A percentile compares a stretch with the other conserved stretches of the same genome.
These are phyloP conservation scores for Phytomonas serpens DNA, from an alignment of 208 protist genomes.

Conservation along the genomic window DNA sequence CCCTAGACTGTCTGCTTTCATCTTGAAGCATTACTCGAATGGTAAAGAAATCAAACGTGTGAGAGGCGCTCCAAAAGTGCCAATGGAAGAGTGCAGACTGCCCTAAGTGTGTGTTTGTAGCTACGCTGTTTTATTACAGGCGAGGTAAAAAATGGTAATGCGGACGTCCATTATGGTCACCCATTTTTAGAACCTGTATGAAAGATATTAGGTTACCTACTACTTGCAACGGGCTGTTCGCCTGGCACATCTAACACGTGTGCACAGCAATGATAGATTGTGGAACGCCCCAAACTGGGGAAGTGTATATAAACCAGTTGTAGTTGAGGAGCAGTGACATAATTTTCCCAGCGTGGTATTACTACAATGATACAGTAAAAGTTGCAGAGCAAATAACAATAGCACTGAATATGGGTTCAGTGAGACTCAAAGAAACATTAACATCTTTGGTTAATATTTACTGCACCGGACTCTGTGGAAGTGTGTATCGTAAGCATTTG, in stretches of 20 bases:
- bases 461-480: not conserved
- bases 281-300: not conserved
- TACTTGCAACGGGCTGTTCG: not conserved
- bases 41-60: not conserved
- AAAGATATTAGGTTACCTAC: not conserved
- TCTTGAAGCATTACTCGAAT: not conserved
- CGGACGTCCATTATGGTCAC: not conserved
- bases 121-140: not conserved
- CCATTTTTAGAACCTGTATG: not conserved
- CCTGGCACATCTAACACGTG: not conserved
- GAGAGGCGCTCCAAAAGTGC: not conserved
- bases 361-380: not conserved
- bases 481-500: not conserved
- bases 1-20: not conserved
- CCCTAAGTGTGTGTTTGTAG: not conserved
- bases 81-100: not conserved
- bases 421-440: not conserved
- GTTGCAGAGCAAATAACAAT: not conserved
- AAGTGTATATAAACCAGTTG: not conserved
- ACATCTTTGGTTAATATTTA: constrained; percentile 1
- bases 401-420: not conserved
- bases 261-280: not conserved
- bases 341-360: not conserved
- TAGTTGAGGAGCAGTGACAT: not conserved
- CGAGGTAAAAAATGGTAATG: not conserved